A percentile compares a stretch with the other conserved stretches of the same genome.
These are phyloP conservation scores for Moesziomyces sp. DNA, from an alignment of 1,284 basidiomycete genomes.

Conservation along the genomic window DNA sequence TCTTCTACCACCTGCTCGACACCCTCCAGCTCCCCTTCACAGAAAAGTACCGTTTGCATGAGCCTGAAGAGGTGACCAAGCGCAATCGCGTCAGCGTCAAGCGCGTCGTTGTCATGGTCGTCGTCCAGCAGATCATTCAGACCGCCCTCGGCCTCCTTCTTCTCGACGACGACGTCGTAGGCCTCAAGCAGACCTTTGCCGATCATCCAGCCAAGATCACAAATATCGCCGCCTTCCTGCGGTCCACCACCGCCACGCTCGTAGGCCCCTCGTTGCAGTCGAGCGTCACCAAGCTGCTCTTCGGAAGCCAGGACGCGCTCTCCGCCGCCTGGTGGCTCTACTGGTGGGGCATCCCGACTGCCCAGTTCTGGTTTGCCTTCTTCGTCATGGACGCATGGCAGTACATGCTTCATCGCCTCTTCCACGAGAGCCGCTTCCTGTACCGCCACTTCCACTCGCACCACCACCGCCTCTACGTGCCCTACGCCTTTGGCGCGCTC, in stretches of 20 bases:
- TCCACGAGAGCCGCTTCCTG: conserved; percentile 90
- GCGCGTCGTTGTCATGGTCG: conserved; percentile 81
- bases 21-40: conserved; percentile 77
- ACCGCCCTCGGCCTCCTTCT: conserved; percentile 79
- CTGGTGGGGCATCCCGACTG: conserved; percentile 90
- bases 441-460: conserved; percentile 93
- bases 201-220: conserved; percentile 71
- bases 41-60: conserved; percentile 87
- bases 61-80: conserved; percentile 80
- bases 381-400: conserved; percentile 98
- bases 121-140: conserved; percentile 87
- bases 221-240: conserved; percentile 22
- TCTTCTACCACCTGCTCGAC: conserved; percentile 86
- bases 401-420: conserved; percentile 90
- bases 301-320: conserved; percentile 40
- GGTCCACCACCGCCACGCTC: conserved; percentile 14
- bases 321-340: conserved; percentile 77
- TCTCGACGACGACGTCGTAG: conserved; percentile 73
- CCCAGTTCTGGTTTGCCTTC: conserved; percentile 83
- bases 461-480: conserved; percentile 95
- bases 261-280: conserved; percentile 19
- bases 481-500: conserved; percentile 94
- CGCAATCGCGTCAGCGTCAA: conserved; percentile 80
- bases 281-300: conserved; percentile 22
- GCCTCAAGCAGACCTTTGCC: conserved; percentile 55